Conservation (phyloP, 768 basidiomycete genomes). For the Amylocystis lapponica region DNA sequence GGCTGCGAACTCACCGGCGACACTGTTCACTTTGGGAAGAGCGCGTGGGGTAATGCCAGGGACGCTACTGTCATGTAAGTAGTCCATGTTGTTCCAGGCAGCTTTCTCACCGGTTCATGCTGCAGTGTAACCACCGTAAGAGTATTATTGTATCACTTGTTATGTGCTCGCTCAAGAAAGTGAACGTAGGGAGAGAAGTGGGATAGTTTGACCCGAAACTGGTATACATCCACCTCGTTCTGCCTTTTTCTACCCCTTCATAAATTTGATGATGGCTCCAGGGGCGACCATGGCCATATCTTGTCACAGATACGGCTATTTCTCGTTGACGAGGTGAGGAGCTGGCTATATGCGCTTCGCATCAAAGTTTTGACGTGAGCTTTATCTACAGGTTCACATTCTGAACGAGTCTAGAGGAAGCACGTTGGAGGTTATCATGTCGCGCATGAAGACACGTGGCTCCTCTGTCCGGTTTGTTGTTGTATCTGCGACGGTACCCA, state of each 20-base stretch:
- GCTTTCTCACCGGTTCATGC: not conserved
- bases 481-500: conserved; percentile 92
- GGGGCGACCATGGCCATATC: conserved; percentile 60
- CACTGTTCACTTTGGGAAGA: conserved; percentile 60
- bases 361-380: not conserved
- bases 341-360: not conserved
- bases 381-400: conserved; percentile 68
- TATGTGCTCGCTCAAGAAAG: not conserved
- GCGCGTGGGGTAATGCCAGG: conserved; percentile 69
- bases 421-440: conserved; percentile 90
- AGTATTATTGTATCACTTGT: not conserved
- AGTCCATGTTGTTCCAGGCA: not conserved
- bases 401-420: conserved; percentile 88
- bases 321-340: conserved; percentile 81
- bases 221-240: conserved; percentile 38
- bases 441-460: conserved; percentile 82
- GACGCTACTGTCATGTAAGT: conserved; percentile 74
- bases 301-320: conserved; percentile 72
- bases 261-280: conserved; percentile 18
- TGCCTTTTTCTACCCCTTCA: no score
- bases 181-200: conserved; percentile 81
- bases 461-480: conserved; percentile 74
- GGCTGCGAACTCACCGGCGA: conserved; percentile 93
- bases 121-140: conserved; percentile 17
- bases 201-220: conserved; percentile 89